Percentiles rank a stretch among this genome's conserved stretches.
Conservation (phyloP, 2,329 filamentous ascomycete species). For the Fusarium sambucinum region DNA sequence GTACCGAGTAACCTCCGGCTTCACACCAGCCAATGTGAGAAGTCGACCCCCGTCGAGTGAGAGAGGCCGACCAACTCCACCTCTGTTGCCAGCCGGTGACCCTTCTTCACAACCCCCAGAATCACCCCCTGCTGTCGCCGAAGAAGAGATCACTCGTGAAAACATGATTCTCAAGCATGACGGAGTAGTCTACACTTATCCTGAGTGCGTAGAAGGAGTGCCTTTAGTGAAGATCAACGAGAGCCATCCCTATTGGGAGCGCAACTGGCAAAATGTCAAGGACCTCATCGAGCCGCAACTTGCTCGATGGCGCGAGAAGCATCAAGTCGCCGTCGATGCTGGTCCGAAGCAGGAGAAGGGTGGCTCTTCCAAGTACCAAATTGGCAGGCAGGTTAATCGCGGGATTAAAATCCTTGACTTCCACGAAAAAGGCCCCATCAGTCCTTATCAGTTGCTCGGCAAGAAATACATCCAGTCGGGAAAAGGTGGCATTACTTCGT, state of each 20-base stretch:
- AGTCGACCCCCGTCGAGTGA: slow-evolving; percentile 47
- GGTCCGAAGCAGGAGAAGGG: slow-evolving; percentile 51
- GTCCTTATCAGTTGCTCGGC: slow-evolving; percentile 67
- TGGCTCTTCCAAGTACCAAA: slow-evolving; percentile 63
- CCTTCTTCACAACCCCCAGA: slow-evolving; percentile 46
- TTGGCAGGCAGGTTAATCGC: slow-evolving; percentile 68
- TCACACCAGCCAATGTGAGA: slow-evolving; percentile 50
- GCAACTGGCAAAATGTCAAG: slow-evolving; percentile 63
- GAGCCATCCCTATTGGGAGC: slow-evolving; percentile 67
- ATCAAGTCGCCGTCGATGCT: slow-evolving; percentile 53
- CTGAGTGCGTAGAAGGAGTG: slow-evolving; percentile 65
- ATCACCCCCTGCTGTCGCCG: slow-evolving; percentile 5
- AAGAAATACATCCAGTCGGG: slow-evolving; percentile 62
- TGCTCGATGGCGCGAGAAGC: slow-evolving; percentile 62
- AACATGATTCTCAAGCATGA: slow-evolving; percentile 62
- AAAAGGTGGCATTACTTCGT: slow-evolving; percentile 60
- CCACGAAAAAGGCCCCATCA: slow-evolving; percentile 62
- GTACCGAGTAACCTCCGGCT: slow-evolving; percentile 45
- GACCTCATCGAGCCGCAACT: slow-evolving; percentile 58
- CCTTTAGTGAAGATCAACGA: slow-evolving; percentile 65
- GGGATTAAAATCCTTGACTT: slow-evolving; percentile 66
- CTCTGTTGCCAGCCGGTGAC: slow-evolving; percentile 42
- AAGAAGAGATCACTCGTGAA: slow-evolving; percentile 58
- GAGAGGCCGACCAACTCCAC: slow-evolving; percentile 49
- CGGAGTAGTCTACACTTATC: slow-evolving; percentile 62